phyloP scores from a whole-genome alignment of 1,284 basidiomycete genomes.

The Malassezia brasiliensis region DNA sequence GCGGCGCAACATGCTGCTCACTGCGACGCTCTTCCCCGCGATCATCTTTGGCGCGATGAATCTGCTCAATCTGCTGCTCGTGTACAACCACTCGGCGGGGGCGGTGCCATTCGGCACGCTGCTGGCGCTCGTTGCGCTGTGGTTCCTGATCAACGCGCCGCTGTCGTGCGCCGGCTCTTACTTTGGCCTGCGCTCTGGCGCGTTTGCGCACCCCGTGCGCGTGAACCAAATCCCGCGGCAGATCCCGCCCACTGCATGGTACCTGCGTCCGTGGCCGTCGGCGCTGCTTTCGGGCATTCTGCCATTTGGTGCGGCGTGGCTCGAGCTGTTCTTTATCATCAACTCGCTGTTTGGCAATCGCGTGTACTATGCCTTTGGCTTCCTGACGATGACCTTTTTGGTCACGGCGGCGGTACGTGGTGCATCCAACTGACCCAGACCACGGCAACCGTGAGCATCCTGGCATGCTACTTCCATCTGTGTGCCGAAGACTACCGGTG shows the following conservation, averaged over 20 bases:
- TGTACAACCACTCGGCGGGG: constrained; percentile 76
- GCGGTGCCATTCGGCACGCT: constrained; percentile 92
- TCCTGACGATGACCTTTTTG: constrained; percentile 75
- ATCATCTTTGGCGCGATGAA: constrained; percentile 50
- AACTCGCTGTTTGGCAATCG: constrained; percentile 86
- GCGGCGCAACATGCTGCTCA: constrained; percentile 73
- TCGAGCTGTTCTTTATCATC: constrained; percentile 88
- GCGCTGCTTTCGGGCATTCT: constrained; percentile 78
- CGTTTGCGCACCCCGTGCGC: constrained; percentile 70
- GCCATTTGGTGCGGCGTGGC: constrained; percentile 91
- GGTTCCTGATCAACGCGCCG: constrained; percentile 90
- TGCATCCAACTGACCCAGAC: constrained; percentile 49
- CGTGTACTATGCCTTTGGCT: constrained; percentile 59
- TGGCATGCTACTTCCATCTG: constrained; percentile 62
- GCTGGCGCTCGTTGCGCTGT: constrained; percentile 76
- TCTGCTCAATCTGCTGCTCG: constrained; percentile 51
- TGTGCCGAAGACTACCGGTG: constrained; percentile 95
- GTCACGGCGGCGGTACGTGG: constrained; percentile 77
- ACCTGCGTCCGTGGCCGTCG: constrained; percentile 55
- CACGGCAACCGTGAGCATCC: constrained; percentile 38
- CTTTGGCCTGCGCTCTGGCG: constrained; percentile 77
- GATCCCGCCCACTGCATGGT: constrained; percentile 49
- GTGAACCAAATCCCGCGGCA: constrained; percentile 75
- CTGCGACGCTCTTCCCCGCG: constrained; percentile 80
- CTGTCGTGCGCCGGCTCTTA: constrained; percentile 55